A percentile compares a stretch with the other conserved stretches of the same genome.
Evolutionary conservation across 2,329 filamentous ascomycete species (phyloP).

Genomic region (Plectosphaerella sp.): DNA sequence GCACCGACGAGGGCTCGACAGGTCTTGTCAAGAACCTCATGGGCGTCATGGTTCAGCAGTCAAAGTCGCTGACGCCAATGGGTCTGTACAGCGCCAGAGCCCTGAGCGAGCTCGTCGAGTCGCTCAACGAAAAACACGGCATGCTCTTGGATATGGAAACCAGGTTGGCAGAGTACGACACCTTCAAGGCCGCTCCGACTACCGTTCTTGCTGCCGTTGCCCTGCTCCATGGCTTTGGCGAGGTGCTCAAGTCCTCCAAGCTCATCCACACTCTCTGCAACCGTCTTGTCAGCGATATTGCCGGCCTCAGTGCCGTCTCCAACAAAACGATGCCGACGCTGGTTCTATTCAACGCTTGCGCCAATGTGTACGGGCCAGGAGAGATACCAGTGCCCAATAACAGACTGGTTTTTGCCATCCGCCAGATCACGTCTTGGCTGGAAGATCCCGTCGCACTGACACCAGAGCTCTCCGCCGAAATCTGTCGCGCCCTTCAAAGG

Average conservation of each 20-base stretch:
- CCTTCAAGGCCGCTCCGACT: constrained; percentile 41
- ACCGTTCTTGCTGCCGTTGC: constrained; percentile 46
- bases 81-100: constrained; percentile 50
- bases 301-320: constrained; percentile 37
- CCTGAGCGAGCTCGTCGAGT: constrained; percentile 44
- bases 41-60: constrained; percentile 36
- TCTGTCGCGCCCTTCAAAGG: constrained; percentile 51
- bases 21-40: constrained; percentile 36
- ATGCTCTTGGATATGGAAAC: constrained; percentile 40
- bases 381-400: constrained; percentile 58
- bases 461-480: constrained; percentile 40
- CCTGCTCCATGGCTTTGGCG: constrained; percentile 47
- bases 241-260: constrained; percentile 43
- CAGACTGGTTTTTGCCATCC: constrained; percentile 76
- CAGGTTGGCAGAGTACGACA: constrained; percentile 37
- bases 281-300: constrained; percentile 56
- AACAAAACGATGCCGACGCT: constrained; percentile 44
- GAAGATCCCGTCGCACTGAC: constrained; percentile 43
- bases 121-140: constrained; percentile 41
- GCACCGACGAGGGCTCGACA: constrained; percentile 25
- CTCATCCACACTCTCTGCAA: constrained; percentile 51
- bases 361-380: constrained; percentile 46
- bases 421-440: constrained; percentile 71
- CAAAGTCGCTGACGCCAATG: constrained; percentile 33
- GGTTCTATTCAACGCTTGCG: constrained; percentile 48